phyloP scores from a whole-genome alignment of 148 eudicot genomes.

The Nyssa sinensis region DNA sequence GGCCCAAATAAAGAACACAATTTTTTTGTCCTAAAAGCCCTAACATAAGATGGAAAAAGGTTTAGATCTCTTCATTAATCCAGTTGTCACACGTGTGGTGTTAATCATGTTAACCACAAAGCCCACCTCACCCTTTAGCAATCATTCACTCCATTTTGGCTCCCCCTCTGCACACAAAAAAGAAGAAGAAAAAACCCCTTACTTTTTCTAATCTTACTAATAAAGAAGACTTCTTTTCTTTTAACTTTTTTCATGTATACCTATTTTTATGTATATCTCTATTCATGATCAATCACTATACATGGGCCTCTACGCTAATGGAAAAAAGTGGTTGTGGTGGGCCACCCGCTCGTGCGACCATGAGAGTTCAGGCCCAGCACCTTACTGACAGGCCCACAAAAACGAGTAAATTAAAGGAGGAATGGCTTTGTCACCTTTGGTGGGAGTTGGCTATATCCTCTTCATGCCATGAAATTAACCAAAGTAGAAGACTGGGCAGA shows the following conservation, averaged over 20 bases:
- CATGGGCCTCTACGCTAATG: not conserved
- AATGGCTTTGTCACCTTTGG: slow-evolving; percentile 16
- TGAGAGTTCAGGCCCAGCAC: slow-evolving; percentile 39
- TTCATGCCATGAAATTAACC: too few species aligned
- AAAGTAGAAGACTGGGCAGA: too few species aligned
- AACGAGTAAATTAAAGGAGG: slow-evolving; percentile 3
- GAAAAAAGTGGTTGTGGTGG: slow-evolving; percentile 21
- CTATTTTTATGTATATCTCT: too few species aligned
- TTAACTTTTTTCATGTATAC: not conserved
- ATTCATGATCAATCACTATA: slow-evolving; percentile 2
- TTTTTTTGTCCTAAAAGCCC: not conserved
- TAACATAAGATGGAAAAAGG: not conserved
- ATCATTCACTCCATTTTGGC: slow-evolving; percentile 42
- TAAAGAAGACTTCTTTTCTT: not conserved
- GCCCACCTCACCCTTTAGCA: slow-evolving; percentile 26
- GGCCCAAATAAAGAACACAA: not conserved
- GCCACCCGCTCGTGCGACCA: slow-evolving; percentile 56
- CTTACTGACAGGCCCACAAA: slow-evolving; percentile 26
- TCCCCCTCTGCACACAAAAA: slow-evolving; percentile 10
- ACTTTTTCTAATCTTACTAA: not conserved
- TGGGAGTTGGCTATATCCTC: too few species aligned
- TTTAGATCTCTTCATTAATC: slow-evolving; percentile 20
- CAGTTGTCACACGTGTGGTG: slow-evolving; percentile 69
- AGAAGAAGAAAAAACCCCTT: too few species aligned
- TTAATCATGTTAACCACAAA: slow-evolving; percentile 47